Percentiles rank a stretch among this genome's conserved stretches.
Conservation (phyloP, 2,329 filamentous ascomycete species). For the Chrysosporium keratinophilum region DNA sequence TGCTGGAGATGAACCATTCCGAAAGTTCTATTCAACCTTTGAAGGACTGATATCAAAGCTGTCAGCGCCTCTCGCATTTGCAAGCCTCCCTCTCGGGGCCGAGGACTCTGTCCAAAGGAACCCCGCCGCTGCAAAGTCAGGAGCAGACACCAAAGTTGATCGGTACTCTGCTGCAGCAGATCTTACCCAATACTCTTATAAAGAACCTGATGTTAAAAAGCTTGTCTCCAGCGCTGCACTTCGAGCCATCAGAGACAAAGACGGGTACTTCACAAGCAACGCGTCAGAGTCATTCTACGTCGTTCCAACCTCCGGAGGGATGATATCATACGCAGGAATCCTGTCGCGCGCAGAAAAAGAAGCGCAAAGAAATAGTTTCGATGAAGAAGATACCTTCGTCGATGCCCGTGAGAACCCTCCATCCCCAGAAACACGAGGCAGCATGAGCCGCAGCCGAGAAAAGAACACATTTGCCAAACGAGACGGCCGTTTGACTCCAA, state of each 20-base stretch:
- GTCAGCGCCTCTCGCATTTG: slow-evolving; percentile 83
- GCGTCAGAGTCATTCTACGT: slow-evolving; percentile 72
- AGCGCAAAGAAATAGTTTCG: slow-evolving; percentile 38
- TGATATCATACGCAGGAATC: slow-evolving; percentile 86
- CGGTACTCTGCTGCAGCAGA: slow-evolving; percentile 30
- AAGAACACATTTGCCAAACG: slow-evolving; percentile 23
- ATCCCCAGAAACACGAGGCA: slow-evolving; percentile 39
- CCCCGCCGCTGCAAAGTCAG: slow-evolving; percentile 17
- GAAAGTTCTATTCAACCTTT: slow-evolving; percentile 85
- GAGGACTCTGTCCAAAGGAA: slow-evolving; percentile 35
- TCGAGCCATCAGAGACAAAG: slow-evolving; percentile 60
- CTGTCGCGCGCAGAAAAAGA: slow-evolving; percentile 46
- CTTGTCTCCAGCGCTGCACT: slow-evolving; percentile 81
- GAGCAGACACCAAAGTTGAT: slow-evolving; percentile 30
- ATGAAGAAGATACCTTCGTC: slow-evolving; percentile 76
- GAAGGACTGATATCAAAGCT: slow-evolving; percentile 79
- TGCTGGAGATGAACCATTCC: slow-evolving; percentile 63
- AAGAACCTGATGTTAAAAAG: slow-evolving; percentile 65
- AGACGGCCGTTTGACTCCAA: slow-evolving; percentile 28
- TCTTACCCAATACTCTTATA: slow-evolving; percentile 30
- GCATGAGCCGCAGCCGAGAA: slow-evolving; percentile 34
- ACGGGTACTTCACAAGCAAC: slow-evolving; percentile 47
- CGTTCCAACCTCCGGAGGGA: slow-evolving; percentile 82
- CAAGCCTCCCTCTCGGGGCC: slow-evolving; percentile 66
- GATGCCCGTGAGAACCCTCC: slow-evolving; percentile 64